Evolutionary conservation across 495 filamentous ascomycete species (phyloP).

Genomic region (Annulohypoxylon stygium): DNA sequence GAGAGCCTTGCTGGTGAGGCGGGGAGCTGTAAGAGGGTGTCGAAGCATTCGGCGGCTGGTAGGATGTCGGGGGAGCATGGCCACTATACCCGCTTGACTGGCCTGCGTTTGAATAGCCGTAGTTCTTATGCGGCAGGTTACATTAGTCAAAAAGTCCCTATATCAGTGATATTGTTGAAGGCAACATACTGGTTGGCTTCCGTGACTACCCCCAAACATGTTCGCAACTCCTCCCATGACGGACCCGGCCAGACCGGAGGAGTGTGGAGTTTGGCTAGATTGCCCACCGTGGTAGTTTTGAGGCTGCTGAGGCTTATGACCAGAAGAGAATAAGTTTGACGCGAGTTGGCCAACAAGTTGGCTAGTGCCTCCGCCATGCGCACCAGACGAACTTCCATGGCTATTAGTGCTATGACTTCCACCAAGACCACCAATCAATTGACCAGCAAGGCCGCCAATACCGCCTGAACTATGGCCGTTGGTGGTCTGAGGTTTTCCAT

Average conservation of each 20-base stretch:
- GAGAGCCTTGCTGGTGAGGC: conserved; percentile 48
- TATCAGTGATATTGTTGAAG: conserved; percentile 1
- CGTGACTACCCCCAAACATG: conserved; percentile 58
- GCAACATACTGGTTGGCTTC: conserved; percentile 49
- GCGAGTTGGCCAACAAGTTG: conserved; percentile 63
- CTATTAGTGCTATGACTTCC: conserved; percentile 45
- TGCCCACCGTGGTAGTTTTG: conserved; percentile 56
- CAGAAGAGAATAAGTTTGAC: conserved; percentile 59
- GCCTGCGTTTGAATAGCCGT: conserved; percentile 66
- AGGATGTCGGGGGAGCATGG: conserved; percentile 63
- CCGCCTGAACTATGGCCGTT: conserved; percentile 51
- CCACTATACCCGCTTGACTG: conserved; percentile 61
- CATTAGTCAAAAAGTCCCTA: conserved; percentile 31
- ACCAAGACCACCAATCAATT: conserved; percentile 53
- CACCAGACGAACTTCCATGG: conserved; percentile 48
- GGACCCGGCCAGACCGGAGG: conserved; percentile 57
- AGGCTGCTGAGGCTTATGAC: conserved; percentile 54
- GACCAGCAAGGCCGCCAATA: conserved; percentile 54
- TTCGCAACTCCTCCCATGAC: conserved; percentile 60
- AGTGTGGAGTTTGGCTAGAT: conserved; percentile 44
- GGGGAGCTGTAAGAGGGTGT: conserved; percentile 49
- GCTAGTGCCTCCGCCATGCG: conserved; percentile 55
- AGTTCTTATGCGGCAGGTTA: conserved; percentile 54
- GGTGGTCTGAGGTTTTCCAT: conserved; percentile 49
- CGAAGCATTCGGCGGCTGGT: conserved; percentile 56